Evolutionary conservation across 2,329 filamentous ascomycete species (phyloP), one percentile per base, ranked within the genome.

Genomic region (Colletotrichum shisoi): DNA sequence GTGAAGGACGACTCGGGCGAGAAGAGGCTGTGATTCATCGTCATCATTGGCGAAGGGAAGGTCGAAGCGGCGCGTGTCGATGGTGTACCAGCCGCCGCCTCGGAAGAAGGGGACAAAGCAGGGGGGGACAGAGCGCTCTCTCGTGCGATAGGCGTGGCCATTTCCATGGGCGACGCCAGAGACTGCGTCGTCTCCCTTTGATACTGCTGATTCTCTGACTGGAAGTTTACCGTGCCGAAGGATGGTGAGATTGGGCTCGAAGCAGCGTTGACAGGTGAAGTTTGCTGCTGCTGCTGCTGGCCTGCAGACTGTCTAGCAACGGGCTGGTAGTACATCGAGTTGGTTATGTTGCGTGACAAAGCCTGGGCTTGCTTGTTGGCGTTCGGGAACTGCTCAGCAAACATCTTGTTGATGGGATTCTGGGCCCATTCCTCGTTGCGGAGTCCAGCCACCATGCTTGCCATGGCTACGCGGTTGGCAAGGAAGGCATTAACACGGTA

Each of bases 401-500:
- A 85, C 6, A 79, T 73, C 45, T 76, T 76, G 68, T 85, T 82
- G 57, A 85, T 77, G 53, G 82, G 79, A 45, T 82, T 80, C 57
- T 82, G 78, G 15, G 78, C 77, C 74, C 79, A 80, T 24, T 78
- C 73, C 1, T 77, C 74, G 42, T 79, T 76, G 9, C 64, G 62
- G 1, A 77, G 76, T 1, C 72, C 72, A 3, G 74, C 74, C 1
- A 81, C 73, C 62, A 81, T 74, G 31, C 77, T 76, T 4, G 79
- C 80, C 78, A 83, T 79, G 9, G 79, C 80, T 2, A 81, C 73
- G 9, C 78, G 76, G 63, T 79, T 82, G 0, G 76, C 75, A 21
- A 83, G 71, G 63, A 79, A 84, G 7, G 80, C 77, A 44, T 86
- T 85, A 3, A 91, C 78, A 46, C 86, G 82, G 34, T 84, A 81